Conservation (phyloP, 257 asterid species). For the Solanum lignicaule region DNA sequence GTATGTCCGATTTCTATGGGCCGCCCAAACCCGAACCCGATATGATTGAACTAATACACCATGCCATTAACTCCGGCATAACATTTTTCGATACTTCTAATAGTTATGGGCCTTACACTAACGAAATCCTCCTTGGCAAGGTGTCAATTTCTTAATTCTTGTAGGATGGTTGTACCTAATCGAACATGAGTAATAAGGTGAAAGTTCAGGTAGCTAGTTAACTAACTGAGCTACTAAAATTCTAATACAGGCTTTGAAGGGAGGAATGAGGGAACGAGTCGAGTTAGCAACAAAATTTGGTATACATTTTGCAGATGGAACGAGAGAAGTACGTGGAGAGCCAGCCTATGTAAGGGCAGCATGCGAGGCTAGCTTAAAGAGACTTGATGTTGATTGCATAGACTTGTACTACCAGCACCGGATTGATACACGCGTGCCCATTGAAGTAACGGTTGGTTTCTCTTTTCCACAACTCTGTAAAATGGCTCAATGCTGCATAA, state of each 20-base stretch:
- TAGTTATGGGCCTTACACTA: conserved; percentile 27
- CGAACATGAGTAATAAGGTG: background rate
- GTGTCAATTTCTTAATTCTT: background rate
- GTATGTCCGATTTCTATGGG: conserved; percentile 34
- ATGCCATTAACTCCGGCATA: conserved; percentile 24
- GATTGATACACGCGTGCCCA: conserved; percentile 25
- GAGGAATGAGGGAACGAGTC: conserved; percentile 21
- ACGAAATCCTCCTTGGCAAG: conserved; percentile 33
- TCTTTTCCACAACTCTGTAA: background rate
- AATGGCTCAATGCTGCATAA: background rate
- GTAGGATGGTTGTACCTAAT: background rate
- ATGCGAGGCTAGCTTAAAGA: conserved; percentile 32
- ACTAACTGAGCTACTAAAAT: background rate
- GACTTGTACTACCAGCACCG: conserved; percentile 39
- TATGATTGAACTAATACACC: conserved; percentile 32
- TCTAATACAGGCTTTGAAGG: conserved; percentile 25
- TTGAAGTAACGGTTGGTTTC: conserved; percentile 35
- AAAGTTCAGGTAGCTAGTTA: too few relatives aligned
- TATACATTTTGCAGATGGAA: background rate
- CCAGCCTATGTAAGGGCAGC: conserved; percentile 30
- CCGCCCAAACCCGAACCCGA: conserved; percentile 36
- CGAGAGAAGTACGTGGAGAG: conserved; percentile 15
- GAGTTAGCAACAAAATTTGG: conserved; percentile 38
- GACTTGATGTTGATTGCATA: conserved; percentile 27
- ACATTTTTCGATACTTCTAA: conserved; percentile 35